phyloP scores from a whole-genome alignment of 805 yeast genomes.

The Yamadazyma insecticola region DNA sequence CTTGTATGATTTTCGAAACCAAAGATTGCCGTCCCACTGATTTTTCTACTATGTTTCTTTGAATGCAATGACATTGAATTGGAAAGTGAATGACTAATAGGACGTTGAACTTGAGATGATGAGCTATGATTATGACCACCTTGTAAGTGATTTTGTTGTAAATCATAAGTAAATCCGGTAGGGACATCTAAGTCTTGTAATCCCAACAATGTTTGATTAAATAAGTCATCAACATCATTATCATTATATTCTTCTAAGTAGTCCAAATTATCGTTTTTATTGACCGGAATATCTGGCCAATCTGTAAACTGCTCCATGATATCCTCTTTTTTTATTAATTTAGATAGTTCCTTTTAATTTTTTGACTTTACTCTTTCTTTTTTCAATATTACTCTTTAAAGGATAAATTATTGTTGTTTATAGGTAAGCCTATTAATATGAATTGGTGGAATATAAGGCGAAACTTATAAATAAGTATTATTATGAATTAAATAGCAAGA shows the following conservation, averaged over 20 bases:
- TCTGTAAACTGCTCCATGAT: constrained; percentile 20
- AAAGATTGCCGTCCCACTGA: constrained; percentile 78
- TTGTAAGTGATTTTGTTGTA: constrained; percentile 13
- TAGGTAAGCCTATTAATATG: not conserved
- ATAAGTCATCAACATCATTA: constrained; percentile 46
- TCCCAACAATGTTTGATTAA: constrained; percentile 52
- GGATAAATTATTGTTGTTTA: not conserved
- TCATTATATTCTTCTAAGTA: constrained; percentile 41
- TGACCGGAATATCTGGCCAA: constrained; percentile 32
- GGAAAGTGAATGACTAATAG: constrained; percentile 10
- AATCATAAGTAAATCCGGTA: constrained; percentile 29
- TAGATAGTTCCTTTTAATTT: not conserved
- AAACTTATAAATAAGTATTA: too few species aligned
- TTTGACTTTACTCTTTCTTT: too few species aligned
- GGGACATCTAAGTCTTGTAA: constrained; percentile 66
- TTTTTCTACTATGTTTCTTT: constrained; percentile 50
- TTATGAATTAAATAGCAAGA: too few species aligned
- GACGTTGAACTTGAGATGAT: too few species aligned
- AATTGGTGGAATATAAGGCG: not conserved
- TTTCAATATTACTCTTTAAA: too few species aligned
- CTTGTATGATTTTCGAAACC: constrained; percentile 65
- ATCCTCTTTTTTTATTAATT: not conserved
- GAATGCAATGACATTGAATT: constrained; percentile 11
- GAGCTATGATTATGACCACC: not conserved
- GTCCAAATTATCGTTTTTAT: constrained; percentile 53